phyloP scores from a whole-genome alignment of 177 flowering plant species.

The Vitis hybrid region DNA sequence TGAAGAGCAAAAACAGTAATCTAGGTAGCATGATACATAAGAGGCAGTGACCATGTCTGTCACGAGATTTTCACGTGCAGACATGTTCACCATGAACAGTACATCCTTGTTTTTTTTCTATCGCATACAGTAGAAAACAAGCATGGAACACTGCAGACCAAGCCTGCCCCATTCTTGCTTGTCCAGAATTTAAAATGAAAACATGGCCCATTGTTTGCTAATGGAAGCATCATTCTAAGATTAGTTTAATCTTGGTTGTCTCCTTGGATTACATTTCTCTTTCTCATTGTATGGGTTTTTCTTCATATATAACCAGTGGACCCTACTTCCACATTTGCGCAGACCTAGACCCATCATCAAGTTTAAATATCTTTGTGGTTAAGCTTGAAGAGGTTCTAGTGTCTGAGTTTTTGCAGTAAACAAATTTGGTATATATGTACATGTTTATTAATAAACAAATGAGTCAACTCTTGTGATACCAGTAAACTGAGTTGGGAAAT shows the following conservation, averaged over 20 bases:
- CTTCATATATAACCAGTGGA: no score
- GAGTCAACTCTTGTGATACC: no score
- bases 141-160: not conserved
- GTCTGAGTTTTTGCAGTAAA: no score
- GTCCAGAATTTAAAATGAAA: constrained; percentile 4
- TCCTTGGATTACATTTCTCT: not conserved
- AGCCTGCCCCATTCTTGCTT: not conserved
- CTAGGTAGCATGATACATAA: not conserved
- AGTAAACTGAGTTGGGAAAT: no score
- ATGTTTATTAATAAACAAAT: no score
- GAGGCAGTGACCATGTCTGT: constrained; percentile 19
- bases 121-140: not conserved
- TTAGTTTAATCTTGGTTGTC: not conserved
- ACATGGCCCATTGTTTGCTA: not conserved
- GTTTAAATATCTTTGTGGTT: no score
- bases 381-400: no score
- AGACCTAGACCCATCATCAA: no score
- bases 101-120: constrained; percentile 11
- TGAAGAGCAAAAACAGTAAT: constrained; percentile 3
- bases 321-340: no score
- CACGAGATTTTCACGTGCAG: constrained; percentile 19
- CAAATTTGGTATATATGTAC: no score
- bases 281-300: not conserved
- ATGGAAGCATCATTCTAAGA: not conserved
- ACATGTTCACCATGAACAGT: not conserved